phyloP scores from a whole-genome alignment of 257 asterid genomes.

The Capsicum chinense region DNA sequence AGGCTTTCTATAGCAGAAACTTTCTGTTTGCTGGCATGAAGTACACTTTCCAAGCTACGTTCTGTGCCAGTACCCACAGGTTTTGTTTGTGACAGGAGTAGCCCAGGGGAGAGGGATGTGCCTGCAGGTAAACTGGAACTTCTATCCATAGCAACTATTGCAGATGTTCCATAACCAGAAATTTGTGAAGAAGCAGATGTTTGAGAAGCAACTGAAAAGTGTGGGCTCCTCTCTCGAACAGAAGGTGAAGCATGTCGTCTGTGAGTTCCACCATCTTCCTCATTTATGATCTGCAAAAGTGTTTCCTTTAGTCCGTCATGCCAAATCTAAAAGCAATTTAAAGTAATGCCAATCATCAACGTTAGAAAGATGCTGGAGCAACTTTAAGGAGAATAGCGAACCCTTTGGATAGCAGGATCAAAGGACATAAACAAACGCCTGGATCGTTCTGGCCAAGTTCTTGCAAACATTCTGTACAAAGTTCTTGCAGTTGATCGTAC shows the following conservation, averaged over 20 bases:
- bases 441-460: slow-evolving; percentile 99
- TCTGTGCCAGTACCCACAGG: slow-evolving; percentile 67
- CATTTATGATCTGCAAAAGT: slow-evolving; percentile 72
- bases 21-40: slow-evolving; percentile 94
- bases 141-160: slow-evolving; percentile 97
- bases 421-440: slow-evolving; percentile 84
- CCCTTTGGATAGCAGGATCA: slow-evolving; percentile 98
- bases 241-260: slow-evolving; percentile 97
- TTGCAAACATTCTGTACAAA: slow-evolving; percentile 92
- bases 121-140: slow-evolving; percentile 74
- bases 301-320: slow-evolving; percentile 33
- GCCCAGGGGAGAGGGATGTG: slow-evolving; percentile 71
- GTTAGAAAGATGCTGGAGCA: background rate
- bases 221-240: slow-evolving; percentile 83
- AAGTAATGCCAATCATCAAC: background rate
- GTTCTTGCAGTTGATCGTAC: slow-evolving; percentile 97
- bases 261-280: slow-evolving; percentile 97
- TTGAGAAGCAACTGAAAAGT: slow-evolving; percentile 61
- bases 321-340: slow-evolving; percentile 30
- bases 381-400: slow-evolving; percentile 36
- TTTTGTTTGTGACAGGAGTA: slow-evolving; percentile 74
- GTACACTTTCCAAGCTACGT: slow-evolving; percentile 95
- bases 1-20: slow-evolving; percentile 98
- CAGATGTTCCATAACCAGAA: slow-evolving; percentile 97
- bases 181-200: slow-evolving; percentile 66